Evolutionary conservation across 2,329 filamentous ascomycete species (phyloP).

Genomic region (Chaetomiaceae sp.): DNA sequence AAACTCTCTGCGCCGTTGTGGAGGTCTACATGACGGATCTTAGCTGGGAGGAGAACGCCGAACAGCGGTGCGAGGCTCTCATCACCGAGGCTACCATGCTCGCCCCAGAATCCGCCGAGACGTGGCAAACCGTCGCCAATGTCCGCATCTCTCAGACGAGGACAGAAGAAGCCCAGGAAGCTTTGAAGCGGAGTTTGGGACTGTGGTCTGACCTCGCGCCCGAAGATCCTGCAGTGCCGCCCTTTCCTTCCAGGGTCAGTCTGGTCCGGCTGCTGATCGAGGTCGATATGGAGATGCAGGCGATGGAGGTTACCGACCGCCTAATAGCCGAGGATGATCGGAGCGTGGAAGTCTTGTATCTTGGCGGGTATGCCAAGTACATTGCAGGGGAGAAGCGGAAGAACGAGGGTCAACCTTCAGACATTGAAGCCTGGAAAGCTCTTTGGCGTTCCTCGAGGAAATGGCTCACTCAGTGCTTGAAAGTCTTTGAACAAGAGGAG

Average conservation of each 20-base stretch:
- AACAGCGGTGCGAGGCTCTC: conserved; percentile 78
- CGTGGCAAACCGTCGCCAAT: conserved; percentile 92
- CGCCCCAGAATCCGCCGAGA: conserved; percentile 75
- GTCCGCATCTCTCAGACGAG: conserved; percentile 86
- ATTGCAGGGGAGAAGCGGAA: conserved; percentile 68
- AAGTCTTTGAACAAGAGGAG: conserved; percentile 71
- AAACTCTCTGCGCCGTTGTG: conserved; percentile 87
- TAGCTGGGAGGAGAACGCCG: conserved; percentile 87
- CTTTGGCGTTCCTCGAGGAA: conserved; percentile 71
- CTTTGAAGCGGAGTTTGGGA: conserved; percentile 72
- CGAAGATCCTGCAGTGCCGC: conserved; percentile 68
- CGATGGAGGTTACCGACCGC: conserved; percentile 77
- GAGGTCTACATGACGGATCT: conserved; percentile 99
- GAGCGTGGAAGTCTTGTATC: conserved; percentile 94
- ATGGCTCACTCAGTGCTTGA: conserved; percentile 78
- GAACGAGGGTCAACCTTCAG: conserved; percentile 35
- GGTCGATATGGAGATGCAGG: conserved; percentile 78
- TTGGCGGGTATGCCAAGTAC: conserved; percentile 90
- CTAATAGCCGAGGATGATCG: conserved; percentile 85
- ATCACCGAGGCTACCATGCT: conserved; percentile 87
- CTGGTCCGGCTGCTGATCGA: conserved; percentile 85
- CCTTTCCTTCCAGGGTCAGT: conserved; percentile 81
- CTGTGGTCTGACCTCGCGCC: conserved; percentile 78
- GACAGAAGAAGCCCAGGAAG: conserved; percentile 72
- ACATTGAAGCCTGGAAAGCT: conserved; percentile 49